Evolutionary conservation across 805 yeast species (phyloP), one percentile per base, ranked within the genome.

Genomic region (Saccharomycopsis microspora): DNA sequence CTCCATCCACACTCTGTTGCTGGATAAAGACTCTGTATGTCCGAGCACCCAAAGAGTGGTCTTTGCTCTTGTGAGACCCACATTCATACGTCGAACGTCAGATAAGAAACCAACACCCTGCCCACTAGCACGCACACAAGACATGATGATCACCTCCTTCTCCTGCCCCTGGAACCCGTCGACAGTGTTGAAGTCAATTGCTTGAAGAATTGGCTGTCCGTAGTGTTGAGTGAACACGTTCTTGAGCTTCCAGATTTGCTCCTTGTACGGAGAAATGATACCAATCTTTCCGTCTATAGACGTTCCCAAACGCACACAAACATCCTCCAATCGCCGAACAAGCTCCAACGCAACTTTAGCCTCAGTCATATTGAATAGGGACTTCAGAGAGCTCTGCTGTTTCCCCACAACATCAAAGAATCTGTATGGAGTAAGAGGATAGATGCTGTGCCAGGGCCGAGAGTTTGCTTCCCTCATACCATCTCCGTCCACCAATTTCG

Each of bases 101-200:
- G 83, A 81, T 61, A 93, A 72, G 65, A 93, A 93, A 11, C 97
- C 98, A 50, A 90, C 86, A 42, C 79, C 73, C 5, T 72, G 75
- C 9, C 74, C 69, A 43, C 79, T 82, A 0, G 97, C 96, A 57
- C 98, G 76, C 3, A 93, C 99, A 76, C 97, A 90, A 0, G 97
- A 88, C 71, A 93, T 82, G 43, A 93, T 76, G 53, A 93, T 86
- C 42, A 93, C 78, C 54, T 90, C 97, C 63, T 90, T 93, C 60
- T 93, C 99, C 64, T 93, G 97, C 54, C 96, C 97, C 67, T 88
- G 99, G 61, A 89, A 93, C 1, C 97, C 98, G 71, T 93, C 99
- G 51, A 93, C 88, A 0, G 99, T 87, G 59, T 89, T 88, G 65
- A 93, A 88, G 59, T 85, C 95, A 43, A 94, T 78, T 46, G 76